Conservation (phyloP, 225 moss, liverwort and hornwort genomes). For the Lunularia cruciata region DNA sequence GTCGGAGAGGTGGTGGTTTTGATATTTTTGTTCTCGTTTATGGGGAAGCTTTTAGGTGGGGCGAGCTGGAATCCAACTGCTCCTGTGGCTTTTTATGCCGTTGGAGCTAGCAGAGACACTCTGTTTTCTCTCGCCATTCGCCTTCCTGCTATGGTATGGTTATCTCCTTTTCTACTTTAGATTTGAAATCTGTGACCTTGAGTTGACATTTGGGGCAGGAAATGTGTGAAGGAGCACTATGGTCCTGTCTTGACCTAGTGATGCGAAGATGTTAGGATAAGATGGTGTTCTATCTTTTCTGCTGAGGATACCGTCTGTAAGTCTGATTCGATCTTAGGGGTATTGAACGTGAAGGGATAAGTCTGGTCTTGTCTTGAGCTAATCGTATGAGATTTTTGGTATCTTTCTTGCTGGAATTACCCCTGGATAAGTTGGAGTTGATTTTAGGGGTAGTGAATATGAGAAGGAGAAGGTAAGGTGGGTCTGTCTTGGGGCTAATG, state of each 20-base stretch:
- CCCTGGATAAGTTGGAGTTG: neutral
- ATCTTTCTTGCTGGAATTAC: neutral
- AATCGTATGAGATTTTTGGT: no score
- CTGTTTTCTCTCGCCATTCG: conserved; percentile 52
- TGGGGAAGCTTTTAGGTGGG: conserved; percentile 66
- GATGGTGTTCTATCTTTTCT: no score
- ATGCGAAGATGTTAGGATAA: no score
- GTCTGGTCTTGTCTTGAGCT: no score
- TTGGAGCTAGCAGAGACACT: conserved; percentile 48
- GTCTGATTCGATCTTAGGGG: no score
- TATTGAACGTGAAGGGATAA: no score
- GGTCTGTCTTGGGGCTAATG: neutral
- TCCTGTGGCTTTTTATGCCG: conserved; percentile 63
- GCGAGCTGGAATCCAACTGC: conserved; percentile 72
- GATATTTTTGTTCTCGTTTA: conserved; percentile 44
- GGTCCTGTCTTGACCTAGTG: no score
- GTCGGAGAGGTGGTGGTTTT: conserved; percentile 43
- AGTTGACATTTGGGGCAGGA: no score
- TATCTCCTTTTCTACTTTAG: no score
- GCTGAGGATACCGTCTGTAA: no score
- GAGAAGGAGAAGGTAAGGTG: neutral
- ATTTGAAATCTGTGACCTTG: no score
- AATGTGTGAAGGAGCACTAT: no score
- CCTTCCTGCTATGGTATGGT: conserved; percentile 64
- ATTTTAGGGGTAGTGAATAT: neutral